phyloP scores from a whole-genome alignment of 495 filamentous ascomycete species.

The Aspergillus heteromorphus region DNA sequence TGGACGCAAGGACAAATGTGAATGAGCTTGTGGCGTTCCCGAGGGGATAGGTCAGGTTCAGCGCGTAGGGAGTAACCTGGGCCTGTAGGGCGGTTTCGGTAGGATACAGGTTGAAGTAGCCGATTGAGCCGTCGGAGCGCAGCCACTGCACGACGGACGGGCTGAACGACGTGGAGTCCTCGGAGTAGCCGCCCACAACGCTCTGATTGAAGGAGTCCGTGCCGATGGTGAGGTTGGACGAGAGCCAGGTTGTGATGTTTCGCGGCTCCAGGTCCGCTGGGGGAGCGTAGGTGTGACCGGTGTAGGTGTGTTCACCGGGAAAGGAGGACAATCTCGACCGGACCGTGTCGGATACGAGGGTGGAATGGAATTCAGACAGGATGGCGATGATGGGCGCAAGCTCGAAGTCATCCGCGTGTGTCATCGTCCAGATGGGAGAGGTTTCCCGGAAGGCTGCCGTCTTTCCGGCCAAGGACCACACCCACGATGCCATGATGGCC shows the following conservation, averaged over 20 bases:
- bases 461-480: conserved; percentile 34
- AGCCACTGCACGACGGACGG: conserved; percentile 36
- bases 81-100: conserved; percentile 28
- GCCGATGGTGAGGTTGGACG: conserved; percentile 34
- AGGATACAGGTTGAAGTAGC: conserved; percentile 24
- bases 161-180: conserved; percentile 29
- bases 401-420: conserved; percentile 35
- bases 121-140: conserved; percentile 10
- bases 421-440: conserved; percentile 26
- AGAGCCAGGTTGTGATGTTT: conserved; percentile 36
- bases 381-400: conserved; percentile 32
- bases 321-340: conserved; percentile 25
- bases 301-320: conserved; percentile 31
- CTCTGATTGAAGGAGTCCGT: conserved; percentile 32
- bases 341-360: conserved; percentile 14
- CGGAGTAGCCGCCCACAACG: conserved; percentile 30
- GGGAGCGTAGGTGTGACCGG: conserved; percentile 29
- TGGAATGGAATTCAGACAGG: conserved; percentile 22
- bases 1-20: conserved; percentile 1
- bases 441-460: conserved; percentile 7
- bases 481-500: conserved; percentile 27
- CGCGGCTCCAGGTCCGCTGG: conserved; percentile 36
- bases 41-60: conserved; percentile 34
- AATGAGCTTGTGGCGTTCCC: conserved; percentile 4
- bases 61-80: conserved; percentile 20